These are phyloP conservation scores for Delonix regia DNA, from an alignment of 306 rosid species.

Conservation along the genomic window DNA sequence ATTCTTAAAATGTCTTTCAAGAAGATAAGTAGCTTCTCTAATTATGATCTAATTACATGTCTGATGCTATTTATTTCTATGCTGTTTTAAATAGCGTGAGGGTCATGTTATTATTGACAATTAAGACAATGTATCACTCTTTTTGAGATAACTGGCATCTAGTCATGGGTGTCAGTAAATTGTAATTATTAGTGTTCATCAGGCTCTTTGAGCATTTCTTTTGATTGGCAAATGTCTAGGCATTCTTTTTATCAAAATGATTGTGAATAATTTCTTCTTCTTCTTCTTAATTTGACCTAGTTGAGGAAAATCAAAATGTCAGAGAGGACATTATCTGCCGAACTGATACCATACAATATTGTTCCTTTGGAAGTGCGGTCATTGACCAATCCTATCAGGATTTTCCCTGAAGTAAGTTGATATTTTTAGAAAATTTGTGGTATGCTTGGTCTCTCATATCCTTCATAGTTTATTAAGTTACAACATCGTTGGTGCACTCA, in stretches of 20 bases:
- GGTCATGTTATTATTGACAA: slow-evolving; percentile 21
- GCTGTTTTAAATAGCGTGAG: slow-evolving; percentile 9
- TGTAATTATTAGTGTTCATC: slow-evolving; percentile 2
- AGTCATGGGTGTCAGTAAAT: not conserved
- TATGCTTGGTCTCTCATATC: not conserved
- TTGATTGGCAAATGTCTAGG: slow-evolving; percentile 17
- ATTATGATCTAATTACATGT: slow-evolving; percentile 23
- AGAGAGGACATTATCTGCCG: slow-evolving; percentile 64
- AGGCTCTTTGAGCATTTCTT: slow-evolving; percentile 34
- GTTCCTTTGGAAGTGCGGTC: slow-evolving; percentile 82
- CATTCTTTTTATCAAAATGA: slow-evolving; percentile 26
- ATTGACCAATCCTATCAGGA: slow-evolving; percentile 82
- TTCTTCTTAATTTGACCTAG: slow-evolving; percentile 50
- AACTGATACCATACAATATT: slow-evolving; percentile 84
- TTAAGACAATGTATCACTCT: slow-evolving; percentile 19
- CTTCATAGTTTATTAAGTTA: slow-evolving; percentile 10
- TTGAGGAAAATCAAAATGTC: slow-evolving; percentile 67
- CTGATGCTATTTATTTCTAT: slow-evolving; percentile 14
- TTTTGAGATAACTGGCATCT: slow-evolving; percentile 20
- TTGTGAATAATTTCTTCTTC: slow-evolving; percentile 31
- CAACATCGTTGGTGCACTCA: not conserved
- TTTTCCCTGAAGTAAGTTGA: slow-evolving; percentile 89
- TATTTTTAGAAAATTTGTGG: slow-evolving; percentile 24
- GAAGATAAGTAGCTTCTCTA: slow-evolving; percentile 4
- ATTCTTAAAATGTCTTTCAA: slow-evolving; percentile 29